phyloP scores from a whole-genome alignment of 192 early-diverging fungal genomes.

The Coemansia sp. region DNA sequence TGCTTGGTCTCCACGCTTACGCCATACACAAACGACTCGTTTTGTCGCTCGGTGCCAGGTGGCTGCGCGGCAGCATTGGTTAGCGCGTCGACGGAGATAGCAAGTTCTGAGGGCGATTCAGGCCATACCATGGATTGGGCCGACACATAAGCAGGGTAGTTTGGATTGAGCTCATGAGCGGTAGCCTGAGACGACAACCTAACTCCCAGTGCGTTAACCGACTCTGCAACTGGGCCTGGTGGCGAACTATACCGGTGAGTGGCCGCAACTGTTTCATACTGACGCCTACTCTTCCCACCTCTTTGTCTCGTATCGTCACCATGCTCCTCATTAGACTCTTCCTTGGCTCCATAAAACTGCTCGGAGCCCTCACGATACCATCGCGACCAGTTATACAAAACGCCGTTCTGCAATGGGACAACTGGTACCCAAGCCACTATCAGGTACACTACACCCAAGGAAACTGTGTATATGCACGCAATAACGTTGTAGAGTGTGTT shows the following conservation, averaged over 20 bases:
- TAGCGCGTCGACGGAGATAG: slow-evolving; percentile 1
- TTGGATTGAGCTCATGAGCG: slow-evolving; percentile 14
- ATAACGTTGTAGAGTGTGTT: slow-evolving; percentile 53
- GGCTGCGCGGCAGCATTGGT: not conserved
- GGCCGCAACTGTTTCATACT: not conserved
- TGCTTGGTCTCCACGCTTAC: slow-evolving; percentile 16
- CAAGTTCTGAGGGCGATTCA: slow-evolving; percentile 13
- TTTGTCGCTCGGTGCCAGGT: not conserved
- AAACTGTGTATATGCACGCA: slow-evolving; percentile 53
- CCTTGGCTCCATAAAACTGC: slow-evolving; percentile 18
- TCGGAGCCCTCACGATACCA: slow-evolving; percentile 33
- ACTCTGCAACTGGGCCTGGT: not conserved
- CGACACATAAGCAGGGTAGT: slow-evolving; percentile 14
- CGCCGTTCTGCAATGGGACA: slow-evolving; percentile 43
- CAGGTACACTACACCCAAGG: slow-evolving; percentile 59
- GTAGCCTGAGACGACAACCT: slow-evolving; percentile 18
- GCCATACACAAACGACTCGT: slow-evolving; percentile 50
- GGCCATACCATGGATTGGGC: slow-evolving; percentile 37
- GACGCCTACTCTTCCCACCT: not conserved
- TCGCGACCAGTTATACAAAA: slow-evolving; percentile 49
- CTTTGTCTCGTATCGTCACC: not conserved
- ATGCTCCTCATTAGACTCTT: slow-evolving; percentile 1
- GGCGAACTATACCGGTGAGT: not conserved
- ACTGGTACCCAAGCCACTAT: slow-evolving; percentile 59
- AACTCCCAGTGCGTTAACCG: not conserved